phyloP scores from a whole-genome alignment of 441 rosid genomes.

The Euphorbia schlechtendalii region DNA sequence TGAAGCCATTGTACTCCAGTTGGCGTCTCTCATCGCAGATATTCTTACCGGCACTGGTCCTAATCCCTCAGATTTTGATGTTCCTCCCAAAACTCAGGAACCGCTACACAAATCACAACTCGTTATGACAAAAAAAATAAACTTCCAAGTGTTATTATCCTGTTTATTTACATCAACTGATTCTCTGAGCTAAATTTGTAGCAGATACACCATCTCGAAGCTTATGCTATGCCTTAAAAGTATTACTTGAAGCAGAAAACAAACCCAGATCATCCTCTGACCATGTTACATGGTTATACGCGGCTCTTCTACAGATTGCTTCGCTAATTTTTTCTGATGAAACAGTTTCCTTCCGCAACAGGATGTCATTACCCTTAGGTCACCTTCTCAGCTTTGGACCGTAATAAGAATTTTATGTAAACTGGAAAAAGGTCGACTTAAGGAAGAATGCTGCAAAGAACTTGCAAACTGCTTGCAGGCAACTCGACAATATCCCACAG shows the following conservation, averaged over 20 bases:
- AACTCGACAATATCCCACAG: neutral
- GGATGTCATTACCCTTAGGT: conserved; percentile 2
- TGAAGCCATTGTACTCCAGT: conserved; percentile 1
- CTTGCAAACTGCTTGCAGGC: conserved; percentile 6
- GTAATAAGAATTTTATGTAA: neutral
- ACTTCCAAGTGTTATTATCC: too few species aligned
- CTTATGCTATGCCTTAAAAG: conserved; percentile 9
- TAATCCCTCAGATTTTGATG: neutral
- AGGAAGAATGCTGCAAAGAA: neutral
- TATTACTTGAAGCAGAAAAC: conserved; percentile 6
- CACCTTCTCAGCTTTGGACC: neutral
- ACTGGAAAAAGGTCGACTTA: neutral
- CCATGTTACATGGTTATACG: conserved; percentile 11
- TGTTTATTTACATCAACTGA: neutral
- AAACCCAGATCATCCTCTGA: conserved; percentile 8
- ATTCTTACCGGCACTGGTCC: neutral
- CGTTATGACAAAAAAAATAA: neutral
- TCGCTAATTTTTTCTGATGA: neutral
- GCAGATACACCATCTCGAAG: neutral
- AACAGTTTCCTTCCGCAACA: neutral
- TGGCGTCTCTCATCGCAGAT: conserved; percentile 6
- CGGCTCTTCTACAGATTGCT: conserved; percentile 11
- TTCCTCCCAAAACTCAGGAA: conserved; percentile 2
- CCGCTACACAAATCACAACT: neutral
- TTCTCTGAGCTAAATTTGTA: neutral